These are phyloP conservation scores for Anisogramma anomala DNA, from an alignment of 2,329 filamentous ascomycete species.

Conservation along the genomic window DNA sequence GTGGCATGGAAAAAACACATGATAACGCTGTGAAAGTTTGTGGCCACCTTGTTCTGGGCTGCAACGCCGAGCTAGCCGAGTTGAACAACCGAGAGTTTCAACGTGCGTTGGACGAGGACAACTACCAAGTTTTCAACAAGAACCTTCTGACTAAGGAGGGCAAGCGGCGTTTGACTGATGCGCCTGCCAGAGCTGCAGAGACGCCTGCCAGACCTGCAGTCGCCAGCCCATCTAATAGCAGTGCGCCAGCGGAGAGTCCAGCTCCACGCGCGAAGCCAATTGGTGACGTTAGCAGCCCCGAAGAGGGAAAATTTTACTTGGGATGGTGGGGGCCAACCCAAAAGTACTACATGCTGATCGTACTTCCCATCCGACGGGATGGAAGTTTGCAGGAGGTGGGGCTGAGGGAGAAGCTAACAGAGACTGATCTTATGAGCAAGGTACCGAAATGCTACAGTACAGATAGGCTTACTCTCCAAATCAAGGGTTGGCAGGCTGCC, in stretches of 20 bases:
- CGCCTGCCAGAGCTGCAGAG: neutral
- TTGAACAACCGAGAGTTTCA: conserved; percentile 25
- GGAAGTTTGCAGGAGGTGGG: conserved; percentile 10
- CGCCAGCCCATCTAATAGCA: neutral
- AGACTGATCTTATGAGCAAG: conserved; percentile 22
- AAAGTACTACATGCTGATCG: conserved; percentile 25
- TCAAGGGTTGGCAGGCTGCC: conserved; percentile 26
- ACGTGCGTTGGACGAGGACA: conserved; percentile 19
- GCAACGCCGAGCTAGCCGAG: conserved; percentile 20
- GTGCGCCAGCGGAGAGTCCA: neutral
- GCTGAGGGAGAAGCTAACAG: conserved; percentile 17
- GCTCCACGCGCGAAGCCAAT: neutral
- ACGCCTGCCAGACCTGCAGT: neutral
- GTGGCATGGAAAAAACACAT: conserved; percentile 20
- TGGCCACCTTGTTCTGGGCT: conserved; percentile 25
- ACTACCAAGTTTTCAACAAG: conserved; percentile 20
- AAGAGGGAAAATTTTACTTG: conserved; percentile 25
- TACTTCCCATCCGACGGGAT: conserved; percentile 22
- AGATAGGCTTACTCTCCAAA: conserved; percentile 18
- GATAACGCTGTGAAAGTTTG: conserved; percentile 22
- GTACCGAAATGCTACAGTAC: conserved; percentile 26
- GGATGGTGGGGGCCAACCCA: conserved; percentile 20
- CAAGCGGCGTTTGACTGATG: conserved; percentile 7
- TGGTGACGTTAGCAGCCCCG: conserved; percentile 19
- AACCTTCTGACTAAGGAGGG: conserved; percentile 13